Conservation (phyloP, 129 eudicot genomes). For the Arctium minus region DNA sequence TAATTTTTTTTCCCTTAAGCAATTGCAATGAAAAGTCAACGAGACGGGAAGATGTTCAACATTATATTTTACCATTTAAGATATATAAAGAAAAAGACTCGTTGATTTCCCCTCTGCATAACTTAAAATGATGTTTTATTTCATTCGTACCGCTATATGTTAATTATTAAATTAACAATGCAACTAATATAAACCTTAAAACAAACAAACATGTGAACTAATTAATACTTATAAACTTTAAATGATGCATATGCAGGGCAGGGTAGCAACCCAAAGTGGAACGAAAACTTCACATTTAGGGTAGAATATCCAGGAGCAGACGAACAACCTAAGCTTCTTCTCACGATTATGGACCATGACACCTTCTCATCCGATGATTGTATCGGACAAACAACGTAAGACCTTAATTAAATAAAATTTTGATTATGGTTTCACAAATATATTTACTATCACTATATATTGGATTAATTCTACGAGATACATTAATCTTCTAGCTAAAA, state of each 20-base stretch:
- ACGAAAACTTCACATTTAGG: constrained; percentile 57
- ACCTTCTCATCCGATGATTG: constrained; percentile 64
- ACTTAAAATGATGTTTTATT: neutral
- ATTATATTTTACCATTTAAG: neutral
- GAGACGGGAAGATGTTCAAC: neutral
- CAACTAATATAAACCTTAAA: too few relatives aligned
- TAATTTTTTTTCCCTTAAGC: constrained; percentile 8
- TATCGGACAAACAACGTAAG: constrained; percentile 74
- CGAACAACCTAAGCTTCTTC: constrained; percentile 50
- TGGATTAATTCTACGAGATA: too few relatives aligned
- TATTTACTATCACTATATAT: neutral
- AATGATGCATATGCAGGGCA: constrained; percentile 46
- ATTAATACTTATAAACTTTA: neutral
- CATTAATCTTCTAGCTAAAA: too few relatives aligned
- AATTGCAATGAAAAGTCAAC: neutral
- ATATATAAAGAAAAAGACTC: too few relatives aligned
- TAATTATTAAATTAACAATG: too few relatives aligned
- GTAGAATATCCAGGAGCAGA: constrained; percentile 60
- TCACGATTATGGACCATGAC: constrained; percentile 69
- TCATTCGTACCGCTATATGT: neutral
- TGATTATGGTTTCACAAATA: neutral
- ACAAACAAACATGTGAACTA: too few relatives aligned
- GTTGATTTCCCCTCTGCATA: too few relatives aligned
- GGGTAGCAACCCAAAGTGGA: constrained; percentile 58
- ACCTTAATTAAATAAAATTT: neutral